Base-by-base conservation (phyloP, 2,329 filamentous ascomycete species). In the Penicillium sp. region DNA sequence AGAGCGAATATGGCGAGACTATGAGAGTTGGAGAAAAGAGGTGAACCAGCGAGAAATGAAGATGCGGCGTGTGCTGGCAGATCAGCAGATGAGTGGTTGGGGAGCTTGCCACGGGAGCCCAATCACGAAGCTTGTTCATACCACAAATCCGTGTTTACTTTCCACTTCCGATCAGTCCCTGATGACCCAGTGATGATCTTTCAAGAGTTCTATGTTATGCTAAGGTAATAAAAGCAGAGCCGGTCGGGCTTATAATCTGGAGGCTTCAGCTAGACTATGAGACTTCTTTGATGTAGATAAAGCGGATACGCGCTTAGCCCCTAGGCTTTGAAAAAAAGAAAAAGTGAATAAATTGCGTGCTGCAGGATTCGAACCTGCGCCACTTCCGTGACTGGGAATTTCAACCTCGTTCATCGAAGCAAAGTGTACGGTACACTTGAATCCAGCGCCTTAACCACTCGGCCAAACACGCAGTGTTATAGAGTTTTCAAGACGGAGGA, bases 11-110 rank as follows among this genome's bases (percentile, higher is more conserved):
- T 4, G 29, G 8, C 37, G 20, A 32, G n/a, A 28, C 8, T 7
- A n/a, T 8, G 6, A 37, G 15, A 28, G 38, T 40, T 24, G 24
- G 12, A 31, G 32, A 25, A 20, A 25, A 45, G 15, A 38, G 8
- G 20, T 23, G 39, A 45, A 45, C 51, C 47, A 53, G 44, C 44
- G 29, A 45, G 42, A 50, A 37, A 27, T n/a, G 29, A 23, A 32
- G 40, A n/a, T 35, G 41, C 18, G 18, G 18, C 25, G 47, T 53
- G 51, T 50, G 47, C 44, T 27, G 35, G 24, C 12, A 31, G n/a
- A 44, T 4, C 4, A 41, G 31, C 29, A 38, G 51, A 2, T 53
- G 51, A 44, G 47, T 53, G 51, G 49, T 41, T 47, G 38, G 20
- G 23, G 38, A 31, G 35, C 35, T 42, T 33, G 9, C 27, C 37